Conservation (phyloP, 805 yeast species). For the Spathaspora passalidarum region DNA sequence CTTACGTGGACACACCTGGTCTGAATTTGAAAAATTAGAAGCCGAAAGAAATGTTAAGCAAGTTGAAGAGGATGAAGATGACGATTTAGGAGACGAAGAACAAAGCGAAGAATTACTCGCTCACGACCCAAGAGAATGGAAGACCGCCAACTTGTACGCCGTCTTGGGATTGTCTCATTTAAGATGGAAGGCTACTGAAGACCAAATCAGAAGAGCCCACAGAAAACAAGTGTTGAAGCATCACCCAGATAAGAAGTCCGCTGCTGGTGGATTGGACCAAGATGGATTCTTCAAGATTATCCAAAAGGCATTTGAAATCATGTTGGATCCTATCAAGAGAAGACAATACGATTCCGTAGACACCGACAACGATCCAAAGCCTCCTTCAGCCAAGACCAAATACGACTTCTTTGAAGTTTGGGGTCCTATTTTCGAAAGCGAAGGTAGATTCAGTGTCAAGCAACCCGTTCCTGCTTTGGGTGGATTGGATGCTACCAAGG, state of each 20-base stretch:
- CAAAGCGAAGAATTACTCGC: conserved; percentile 65
- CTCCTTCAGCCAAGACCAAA: conserved; percentile 63
- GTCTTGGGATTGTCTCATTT: conserved; percentile 91
- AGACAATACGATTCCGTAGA: conserved; percentile 96
- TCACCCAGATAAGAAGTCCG: conserved; percentile 98
- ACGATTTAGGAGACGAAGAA: conserved; percentile 73
- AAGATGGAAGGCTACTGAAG: conserved; percentile 88
- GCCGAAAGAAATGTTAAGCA: conserved; percentile 80
- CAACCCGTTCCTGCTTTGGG: conserved; percentile 89
- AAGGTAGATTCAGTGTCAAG: conserved; percentile 88
- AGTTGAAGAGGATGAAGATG: conserved; percentile 61
- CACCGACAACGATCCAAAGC: conserved; percentile 75
- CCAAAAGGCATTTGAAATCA: conserved; percentile 91
- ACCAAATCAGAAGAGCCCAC: conserved; percentile 94
- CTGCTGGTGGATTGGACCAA: conserved; percentile 80
- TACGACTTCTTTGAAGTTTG: conserved; percentile 90
- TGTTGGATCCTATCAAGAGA: conserved; percentile 83
- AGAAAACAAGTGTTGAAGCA: conserved; percentile 94
- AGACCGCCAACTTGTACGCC: conserved; percentile 91
- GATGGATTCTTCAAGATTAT: conserved; percentile 98
- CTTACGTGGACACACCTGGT: conserved; percentile 96
- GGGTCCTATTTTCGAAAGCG: conserved; percentile 88
- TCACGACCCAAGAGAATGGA: conserved; percentile 98
- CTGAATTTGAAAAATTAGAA: conserved; percentile 91
- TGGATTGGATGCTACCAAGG: conserved; percentile 59